phyloP scores from a whole-genome alignment of 2,329 filamentous ascomycete genomes.

The Pseudogymnoascus sp. region DNA sequence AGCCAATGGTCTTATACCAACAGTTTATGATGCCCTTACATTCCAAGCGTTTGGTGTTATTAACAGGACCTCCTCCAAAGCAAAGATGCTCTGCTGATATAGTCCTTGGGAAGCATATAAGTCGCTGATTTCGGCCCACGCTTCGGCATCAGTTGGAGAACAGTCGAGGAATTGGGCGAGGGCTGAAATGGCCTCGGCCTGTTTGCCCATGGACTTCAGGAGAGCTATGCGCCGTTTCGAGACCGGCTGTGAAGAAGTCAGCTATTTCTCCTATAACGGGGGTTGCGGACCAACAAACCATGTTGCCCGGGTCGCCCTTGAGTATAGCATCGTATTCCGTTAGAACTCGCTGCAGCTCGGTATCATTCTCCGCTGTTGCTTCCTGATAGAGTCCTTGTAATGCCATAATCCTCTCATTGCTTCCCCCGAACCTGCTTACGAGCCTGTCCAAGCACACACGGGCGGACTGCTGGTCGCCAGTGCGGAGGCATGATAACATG shows the following conservation, averaged over 20 bases:
- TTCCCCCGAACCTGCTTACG: constrained; percentile 67
- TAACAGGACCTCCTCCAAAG: constrained; percentile 82
- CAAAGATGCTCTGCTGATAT: constrained; percentile 76
- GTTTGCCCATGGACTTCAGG: constrained; percentile 62
- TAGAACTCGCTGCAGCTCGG: constrained; percentile 60
- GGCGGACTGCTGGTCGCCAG: constrained; percentile 73
- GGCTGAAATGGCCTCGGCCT: constrained; percentile 63
- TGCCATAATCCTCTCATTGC: constrained; percentile 81
- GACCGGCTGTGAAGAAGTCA: constrained; percentile 53
- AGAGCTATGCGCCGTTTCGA: constrained; percentile 77
- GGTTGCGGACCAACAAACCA: constrained; percentile 46
- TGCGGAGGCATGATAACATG: constrained; percentile 72
- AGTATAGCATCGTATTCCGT: constrained; percentile 71
- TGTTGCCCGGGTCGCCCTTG: constrained; percentile 65
- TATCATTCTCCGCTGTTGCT: constrained; percentile 60
- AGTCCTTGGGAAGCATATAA: constrained; percentile 74
- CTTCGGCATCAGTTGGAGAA: constrained; percentile 82
- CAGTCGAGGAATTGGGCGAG: constrained; percentile 70
- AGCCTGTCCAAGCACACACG: constrained; percentile 67
- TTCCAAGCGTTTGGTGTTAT: constrained; percentile 92
- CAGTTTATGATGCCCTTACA: constrained; percentile 41
- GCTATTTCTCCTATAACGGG: constrained; percentile 16
- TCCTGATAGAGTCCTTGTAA: constrained; percentile 78
- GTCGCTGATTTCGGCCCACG: constrained; percentile 86
- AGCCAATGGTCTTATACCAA: constrained; percentile 23